phyloP scores from a whole-genome alignment of 225 moss, liverwort and hornwort genomes.

The Marchantia polymorpha region DNA sequence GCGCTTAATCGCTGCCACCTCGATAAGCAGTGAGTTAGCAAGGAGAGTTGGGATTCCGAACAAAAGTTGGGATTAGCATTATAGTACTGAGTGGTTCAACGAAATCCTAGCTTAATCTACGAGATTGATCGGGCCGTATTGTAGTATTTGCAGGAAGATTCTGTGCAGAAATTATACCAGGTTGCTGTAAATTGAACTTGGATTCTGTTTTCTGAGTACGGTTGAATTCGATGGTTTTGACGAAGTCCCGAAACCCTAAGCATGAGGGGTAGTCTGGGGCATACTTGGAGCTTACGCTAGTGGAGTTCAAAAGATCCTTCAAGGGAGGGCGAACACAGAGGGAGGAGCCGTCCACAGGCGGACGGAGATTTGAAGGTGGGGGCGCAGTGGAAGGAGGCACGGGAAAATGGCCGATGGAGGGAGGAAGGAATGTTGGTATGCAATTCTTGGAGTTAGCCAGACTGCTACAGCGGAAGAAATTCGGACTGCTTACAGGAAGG shows the following conservation, averaged over 20 bases:
- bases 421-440: constrained; percentile 75
- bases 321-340: neutral
- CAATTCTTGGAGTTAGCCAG: constrained; percentile 71
- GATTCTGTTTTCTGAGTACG: neutral
- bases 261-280: neutral
- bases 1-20: too few relatives aligned
- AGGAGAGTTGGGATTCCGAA: too few relatives aligned
- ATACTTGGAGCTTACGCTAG: neutral
- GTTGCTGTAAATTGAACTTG: neutral
- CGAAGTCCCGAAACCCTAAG: neutral
- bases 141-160: too few relatives aligned
- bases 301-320: neutral
- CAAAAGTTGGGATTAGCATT: too few relatives aligned
- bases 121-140: too few relatives aligned
- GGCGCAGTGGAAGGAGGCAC: too few relatives aligned
- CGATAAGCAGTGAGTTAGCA: too few relatives aligned
- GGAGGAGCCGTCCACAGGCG: neutral
- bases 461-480: constrained; percentile 65
- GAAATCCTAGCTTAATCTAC: too few relatives aligned
- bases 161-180: neutral
- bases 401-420: constrained; percentile 32
- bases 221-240: neutral
- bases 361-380: neutral
- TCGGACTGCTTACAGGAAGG: constrained; percentile 73
- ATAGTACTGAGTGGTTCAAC: too few relatives aligned